A percentile compares a stretch with the other conserved stretches of the same genome.
phyloP scores from a whole-genome alignment of 768 basidiomycete species.

The Sarcomyxa edulis region DNA sequence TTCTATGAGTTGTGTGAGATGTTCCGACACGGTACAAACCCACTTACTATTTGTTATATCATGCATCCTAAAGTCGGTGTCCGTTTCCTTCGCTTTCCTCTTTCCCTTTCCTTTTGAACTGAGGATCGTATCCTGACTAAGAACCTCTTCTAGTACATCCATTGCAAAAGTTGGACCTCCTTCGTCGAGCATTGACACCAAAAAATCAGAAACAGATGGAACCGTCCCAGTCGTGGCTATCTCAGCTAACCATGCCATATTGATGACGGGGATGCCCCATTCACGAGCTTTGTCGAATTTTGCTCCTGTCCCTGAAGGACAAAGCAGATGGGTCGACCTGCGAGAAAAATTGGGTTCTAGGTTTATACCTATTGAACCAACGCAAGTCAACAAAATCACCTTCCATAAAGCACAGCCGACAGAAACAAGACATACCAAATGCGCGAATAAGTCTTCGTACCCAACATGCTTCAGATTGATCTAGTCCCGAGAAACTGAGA shows the following conservation, averaged over 20 bases:
- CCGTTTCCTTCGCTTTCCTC: slow-evolving; percentile 13
- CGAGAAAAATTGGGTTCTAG: slow-evolving; percentile 57
- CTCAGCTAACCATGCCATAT: slow-evolving; percentile 61
- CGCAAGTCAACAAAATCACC: background rate
- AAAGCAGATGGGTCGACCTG: slow-evolving; percentile 75
- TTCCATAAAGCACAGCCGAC: background rate
- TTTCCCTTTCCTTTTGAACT: slow-evolving; percentile 11
- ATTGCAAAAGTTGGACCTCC: slow-evolving; percentile 9
- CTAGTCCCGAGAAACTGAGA: slow-evolving; percentile 74
- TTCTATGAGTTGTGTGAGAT: too few relatives aligned
- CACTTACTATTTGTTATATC: slow-evolving; percentile 44
- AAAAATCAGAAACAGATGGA: slow-evolving; percentile 26
- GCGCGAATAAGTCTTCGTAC: slow-evolving; percentile 61
- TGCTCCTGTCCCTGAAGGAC: slow-evolving; percentile 60
- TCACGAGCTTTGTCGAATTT: slow-evolving; percentile 77
- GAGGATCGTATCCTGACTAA: background rate
- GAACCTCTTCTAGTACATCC: slow-evolving; percentile 1
- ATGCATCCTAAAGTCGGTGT: slow-evolving; percentile 22
- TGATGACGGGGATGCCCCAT: slow-evolving; percentile 76
- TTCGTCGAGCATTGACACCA: slow-evolving; percentile 18
- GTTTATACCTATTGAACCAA: slow-evolving; percentile 52
- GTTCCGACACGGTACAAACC: too few relatives aligned
- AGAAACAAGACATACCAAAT: slow-evolving; percentile 41
- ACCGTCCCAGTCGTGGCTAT: slow-evolving; percentile 51
- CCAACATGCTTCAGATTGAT: slow-evolving; percentile 63